phyloP scores from a whole-genome alignment of 164 flowering plant species.

The Buxus sempervirens region DNA sequence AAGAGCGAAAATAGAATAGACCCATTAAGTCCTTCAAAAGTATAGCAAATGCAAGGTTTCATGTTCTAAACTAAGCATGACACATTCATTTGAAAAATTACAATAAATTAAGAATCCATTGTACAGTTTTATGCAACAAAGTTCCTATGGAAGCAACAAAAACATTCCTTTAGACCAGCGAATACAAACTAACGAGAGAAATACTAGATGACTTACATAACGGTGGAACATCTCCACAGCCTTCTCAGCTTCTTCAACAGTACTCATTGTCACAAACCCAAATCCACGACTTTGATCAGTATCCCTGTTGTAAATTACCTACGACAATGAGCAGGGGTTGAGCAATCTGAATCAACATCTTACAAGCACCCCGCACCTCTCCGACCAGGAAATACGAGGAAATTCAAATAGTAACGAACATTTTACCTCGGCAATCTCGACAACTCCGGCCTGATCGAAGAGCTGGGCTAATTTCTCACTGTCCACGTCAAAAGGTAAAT shows the following conservation, averaged over 20 bases:
- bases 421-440: constrained; percentile 73
- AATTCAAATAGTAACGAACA: neutral
- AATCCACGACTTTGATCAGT: constrained; percentile 88
- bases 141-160: no score
- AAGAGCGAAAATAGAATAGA: no score
- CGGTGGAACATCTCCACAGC: constrained; percentile 70
- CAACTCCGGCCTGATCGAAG: constrained; percentile 76
- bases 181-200: neutral
- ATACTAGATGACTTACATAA: constrained; percentile 49
- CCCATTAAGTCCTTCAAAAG: neutral
- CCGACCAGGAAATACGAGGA: no score
- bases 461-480: constrained; percentile 65
- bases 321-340: neutral
- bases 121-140: no score
- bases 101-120: no score
- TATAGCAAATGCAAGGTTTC: neutral
- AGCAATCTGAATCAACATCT: neutral
- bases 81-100: no score
- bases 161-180: neutral
- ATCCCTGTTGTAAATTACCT: constrained; percentile 63
- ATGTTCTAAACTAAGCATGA: neutral
- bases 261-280: constrained; percentile 91
- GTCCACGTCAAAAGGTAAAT: constrained; percentile 80
- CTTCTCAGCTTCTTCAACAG: constrained; percentile 86
- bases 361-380: no score